These are phyloP conservation scores for Nannochloris sp. DNA, from an alignment of 139 green algal species.

Conservation along the genomic window DNA sequence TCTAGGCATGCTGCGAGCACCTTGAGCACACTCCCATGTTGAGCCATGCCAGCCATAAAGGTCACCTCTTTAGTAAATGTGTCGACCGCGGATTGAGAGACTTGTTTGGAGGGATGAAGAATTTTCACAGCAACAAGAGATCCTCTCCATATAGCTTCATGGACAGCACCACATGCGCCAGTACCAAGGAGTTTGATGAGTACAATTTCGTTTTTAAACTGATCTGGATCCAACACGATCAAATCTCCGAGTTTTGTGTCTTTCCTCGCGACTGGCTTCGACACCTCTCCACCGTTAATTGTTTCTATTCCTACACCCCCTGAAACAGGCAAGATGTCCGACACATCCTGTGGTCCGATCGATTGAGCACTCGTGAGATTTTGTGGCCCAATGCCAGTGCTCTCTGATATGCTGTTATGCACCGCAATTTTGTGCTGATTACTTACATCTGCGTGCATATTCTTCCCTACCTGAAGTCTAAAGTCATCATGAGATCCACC, in stretches of 20 bases:
- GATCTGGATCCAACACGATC: conserved; percentile 1
- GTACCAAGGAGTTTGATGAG: conserved; percentile 14
- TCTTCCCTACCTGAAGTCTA: too few relatives aligned
- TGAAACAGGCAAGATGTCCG: too few relatives aligned
- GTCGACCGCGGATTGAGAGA: not conserved
- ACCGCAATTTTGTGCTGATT: not conserved
- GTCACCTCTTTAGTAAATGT: conserved; percentile 16
- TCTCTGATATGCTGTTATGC: not conserved
- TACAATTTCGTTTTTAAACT: conserved; percentile 12
- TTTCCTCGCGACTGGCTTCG: not conserved
- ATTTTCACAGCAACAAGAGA: conserved; percentile 22
- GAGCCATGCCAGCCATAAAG: conserved; percentile 10
- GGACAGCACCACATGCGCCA: conserved; percentile 11
- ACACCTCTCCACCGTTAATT: not conserved
- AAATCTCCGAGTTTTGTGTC: conserved; percentile 1
- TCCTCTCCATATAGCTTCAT: conserved; percentile 9
- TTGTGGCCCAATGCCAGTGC: not conserved
- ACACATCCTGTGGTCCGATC: not conserved
- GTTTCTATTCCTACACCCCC: not conserved
- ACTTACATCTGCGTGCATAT: too few relatives aligned
- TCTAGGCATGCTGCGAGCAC: conserved; percentile 17
- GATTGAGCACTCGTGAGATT: conserved; percentile 8
- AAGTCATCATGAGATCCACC: too few relatives aligned
- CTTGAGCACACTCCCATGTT: conserved; percentile 9
- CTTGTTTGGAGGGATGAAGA: conserved; percentile 12